phyloP scores from a whole-genome alignment of 768 basidiomycete species.

The Russula dissimulans region DNA sequence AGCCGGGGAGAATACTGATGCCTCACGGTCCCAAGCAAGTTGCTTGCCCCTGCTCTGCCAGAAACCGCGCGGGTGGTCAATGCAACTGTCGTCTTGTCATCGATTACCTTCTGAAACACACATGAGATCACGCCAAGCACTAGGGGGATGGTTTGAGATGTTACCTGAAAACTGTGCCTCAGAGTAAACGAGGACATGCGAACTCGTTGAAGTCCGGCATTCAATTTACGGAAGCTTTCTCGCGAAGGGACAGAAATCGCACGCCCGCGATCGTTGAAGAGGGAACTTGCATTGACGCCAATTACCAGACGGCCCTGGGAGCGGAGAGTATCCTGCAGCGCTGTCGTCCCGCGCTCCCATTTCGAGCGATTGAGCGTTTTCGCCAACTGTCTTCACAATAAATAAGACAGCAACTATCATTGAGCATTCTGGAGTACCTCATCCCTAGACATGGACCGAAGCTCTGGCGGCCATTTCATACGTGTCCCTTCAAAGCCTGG shows the following conservation, averaged over 20 bases:
- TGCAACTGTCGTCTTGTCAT: slow-evolving; percentile 35
- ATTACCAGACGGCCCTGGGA: slow-evolving; percentile 39
- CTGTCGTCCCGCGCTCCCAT: slow-evolving; percentile 30
- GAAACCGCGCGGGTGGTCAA: slow-evolving; percentile 31
- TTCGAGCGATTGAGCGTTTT: slow-evolving; percentile 34
- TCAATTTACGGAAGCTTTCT: slow-evolving; percentile 22
- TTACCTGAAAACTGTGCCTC: slow-evolving; percentile 38
- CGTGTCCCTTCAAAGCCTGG: slow-evolving; percentile 33
- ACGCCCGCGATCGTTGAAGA: slow-evolving; percentile 32
- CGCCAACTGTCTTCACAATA: slow-evolving; percentile 34
- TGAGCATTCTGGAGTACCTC: slow-evolving; percentile 31
- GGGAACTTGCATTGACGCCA: slow-evolving; percentile 40
- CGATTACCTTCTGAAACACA: slow-evolving; percentile 37
- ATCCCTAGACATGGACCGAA: slow-evolving; percentile 37
- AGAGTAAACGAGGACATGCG: slow-evolving; percentile 30
- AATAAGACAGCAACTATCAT: not conserved
- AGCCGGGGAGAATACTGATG: slow-evolving; percentile 68
- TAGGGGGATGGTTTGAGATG: not conserved
- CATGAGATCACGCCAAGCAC: not conserved
- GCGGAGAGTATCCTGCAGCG: slow-evolving; percentile 33
- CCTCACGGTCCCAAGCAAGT: slow-evolving; percentile 58
- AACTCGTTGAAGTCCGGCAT: slow-evolving; percentile 27
- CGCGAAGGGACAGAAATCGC: not conserved
- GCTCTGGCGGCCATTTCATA: slow-evolving; percentile 36
- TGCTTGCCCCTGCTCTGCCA: slow-evolving; percentile 1